Conservation (phyloP, 2,329 filamentous ascomycete genomes). For the Pochonia chlamydosporia region DNA sequence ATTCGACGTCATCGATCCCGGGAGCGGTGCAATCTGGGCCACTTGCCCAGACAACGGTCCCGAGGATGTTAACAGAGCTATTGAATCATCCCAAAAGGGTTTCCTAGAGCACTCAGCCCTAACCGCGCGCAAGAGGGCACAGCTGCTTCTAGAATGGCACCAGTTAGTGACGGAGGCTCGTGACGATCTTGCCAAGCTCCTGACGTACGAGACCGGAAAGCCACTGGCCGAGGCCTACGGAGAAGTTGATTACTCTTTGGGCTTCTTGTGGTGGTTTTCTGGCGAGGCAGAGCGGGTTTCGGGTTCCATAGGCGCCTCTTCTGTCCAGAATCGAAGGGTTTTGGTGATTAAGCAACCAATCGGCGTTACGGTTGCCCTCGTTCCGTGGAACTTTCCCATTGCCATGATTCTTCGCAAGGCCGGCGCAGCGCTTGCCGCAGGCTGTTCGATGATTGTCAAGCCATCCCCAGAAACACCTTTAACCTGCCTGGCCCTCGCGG, state of each 20-base stretch:
- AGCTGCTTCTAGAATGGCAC: constrained; percentile 30
- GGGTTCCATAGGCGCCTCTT: constrained; percentile 54
- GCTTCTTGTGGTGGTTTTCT: constrained; percentile 52
- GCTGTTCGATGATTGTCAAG: constrained; percentile 71
- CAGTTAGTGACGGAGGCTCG: constrained; percentile 25
- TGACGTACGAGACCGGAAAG: constrained; percentile 49
- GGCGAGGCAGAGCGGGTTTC: constrained; percentile 43
- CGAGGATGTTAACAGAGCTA: constrained; percentile 30
- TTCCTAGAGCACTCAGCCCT: constrained; percentile 31
- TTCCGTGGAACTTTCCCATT: constrained; percentile 54
- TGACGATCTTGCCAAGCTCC: constrained; percentile 31
- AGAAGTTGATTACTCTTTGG: constrained; percentile 49
- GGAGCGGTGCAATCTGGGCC: constrained; percentile 43
- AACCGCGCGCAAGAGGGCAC: constrained; percentile 27
- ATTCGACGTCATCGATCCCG: constrained; percentile 49
- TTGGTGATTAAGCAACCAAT: constrained; percentile 59
- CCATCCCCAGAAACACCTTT: constrained; percentile 70
- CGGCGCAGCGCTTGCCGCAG: constrained; percentile 57
- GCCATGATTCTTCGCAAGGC: constrained; percentile 44
- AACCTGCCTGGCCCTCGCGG: constrained; percentile 62
- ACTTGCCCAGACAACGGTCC: constrained; percentile 40
- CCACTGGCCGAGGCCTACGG: constrained; percentile 46
- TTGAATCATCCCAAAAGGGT: constrained; percentile 26
- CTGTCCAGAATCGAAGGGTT: constrained; percentile 56
- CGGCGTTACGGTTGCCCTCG: constrained; percentile 25